phyloP scores from a whole-genome alignment of 371 early-diverging fungal genomes.

The Mortierella polycephala region DNA sequence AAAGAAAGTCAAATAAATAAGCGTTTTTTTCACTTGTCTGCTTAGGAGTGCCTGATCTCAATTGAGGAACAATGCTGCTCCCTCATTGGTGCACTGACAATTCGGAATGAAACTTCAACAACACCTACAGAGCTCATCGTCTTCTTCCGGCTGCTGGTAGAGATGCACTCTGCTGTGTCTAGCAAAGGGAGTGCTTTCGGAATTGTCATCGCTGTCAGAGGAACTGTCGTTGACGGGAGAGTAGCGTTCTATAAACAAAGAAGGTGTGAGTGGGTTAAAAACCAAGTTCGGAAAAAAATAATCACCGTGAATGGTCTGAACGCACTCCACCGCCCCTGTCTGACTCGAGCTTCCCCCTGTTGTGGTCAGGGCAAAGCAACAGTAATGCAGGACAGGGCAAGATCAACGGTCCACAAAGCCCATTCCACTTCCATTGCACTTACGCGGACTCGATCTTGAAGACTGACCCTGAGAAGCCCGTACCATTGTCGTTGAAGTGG shows the following conservation, averaged over 20 bases:
- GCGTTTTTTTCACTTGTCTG: neutral
- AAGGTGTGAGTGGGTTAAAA: neutral
- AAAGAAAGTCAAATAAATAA: neutral
- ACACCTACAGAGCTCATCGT: slow-evolving; percentile 45
- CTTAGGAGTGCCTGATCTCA: neutral
- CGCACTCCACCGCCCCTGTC: neutral
- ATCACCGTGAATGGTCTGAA: neutral
- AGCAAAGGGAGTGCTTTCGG: slow-evolving; percentile 50
- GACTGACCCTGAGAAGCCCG: slow-evolving; percentile 27
- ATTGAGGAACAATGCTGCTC: too few relatives aligned
- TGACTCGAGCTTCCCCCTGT: neutral
- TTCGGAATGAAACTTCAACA: neutral
- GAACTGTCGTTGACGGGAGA: slow-evolving; percentile 45
- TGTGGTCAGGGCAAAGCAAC: neutral
- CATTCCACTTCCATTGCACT: neutral
- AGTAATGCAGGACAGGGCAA: neutral
- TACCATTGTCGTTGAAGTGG: slow-evolving; percentile 9
- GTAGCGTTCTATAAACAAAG: slow-evolving; percentile 26
- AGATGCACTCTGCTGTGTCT: slow-evolving; percentile 33
- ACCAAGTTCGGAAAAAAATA: slow-evolving; percentile 8
- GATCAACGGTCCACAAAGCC: neutral
- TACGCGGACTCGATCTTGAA: slow-evolving; percentile 35
- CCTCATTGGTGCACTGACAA: too few relatives aligned
- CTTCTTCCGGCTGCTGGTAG: slow-evolving; percentile 45
- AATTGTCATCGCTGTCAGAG: slow-evolving; percentile 46